Conservation (phyloP, 306 rosid genomes). For the Rubus idaeus region DNA sequence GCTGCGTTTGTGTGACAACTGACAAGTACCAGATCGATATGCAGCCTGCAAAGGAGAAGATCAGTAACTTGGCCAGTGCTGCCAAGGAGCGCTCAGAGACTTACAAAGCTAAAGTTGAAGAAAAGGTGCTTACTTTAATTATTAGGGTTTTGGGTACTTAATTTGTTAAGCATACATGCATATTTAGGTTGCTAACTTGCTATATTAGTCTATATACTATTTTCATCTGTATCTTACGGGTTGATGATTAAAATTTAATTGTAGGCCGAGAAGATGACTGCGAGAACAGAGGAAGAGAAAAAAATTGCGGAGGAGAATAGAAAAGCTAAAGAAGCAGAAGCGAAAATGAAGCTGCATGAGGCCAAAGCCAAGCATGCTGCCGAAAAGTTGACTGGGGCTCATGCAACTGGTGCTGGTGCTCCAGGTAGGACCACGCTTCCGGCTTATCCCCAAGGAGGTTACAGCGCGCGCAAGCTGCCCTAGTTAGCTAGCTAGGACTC, state of each 20-base stretch:
- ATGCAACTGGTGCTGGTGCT: background rate
- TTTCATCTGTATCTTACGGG: too few species aligned
- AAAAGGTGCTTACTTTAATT: conserved; percentile 32
- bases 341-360: conserved; percentile 65
- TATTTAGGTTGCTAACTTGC: too few species aligned
- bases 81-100: conserved; percentile 46
- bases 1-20: background rate
- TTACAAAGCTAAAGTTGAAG: conserved; percentile 57
- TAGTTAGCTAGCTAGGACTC: background rate
- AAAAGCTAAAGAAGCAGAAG: conserved; percentile 58
- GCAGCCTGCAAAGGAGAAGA: conserved; percentile 62
- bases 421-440: background rate
- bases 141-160: too few species aligned
- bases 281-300: conserved; percentile 55
- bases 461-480: background rate
- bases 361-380: conserved; percentile 58
- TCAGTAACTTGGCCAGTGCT: conserved; percentile 53
- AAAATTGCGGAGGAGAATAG: conserved; percentile 48
- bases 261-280: conserved; percentile 14
- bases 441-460: background rate
- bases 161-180: too few species aligned
- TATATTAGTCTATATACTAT: too few species aligned
- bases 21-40: conserved; percentile 9
- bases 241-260: too few species aligned
- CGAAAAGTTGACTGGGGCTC: background rate